Evolutionary conservation across 2,329 filamentous ascomycete genomes (phyloP), one percentile per base, ranked within the genome.

Genomic region (Fusarium siculi): DNA sequence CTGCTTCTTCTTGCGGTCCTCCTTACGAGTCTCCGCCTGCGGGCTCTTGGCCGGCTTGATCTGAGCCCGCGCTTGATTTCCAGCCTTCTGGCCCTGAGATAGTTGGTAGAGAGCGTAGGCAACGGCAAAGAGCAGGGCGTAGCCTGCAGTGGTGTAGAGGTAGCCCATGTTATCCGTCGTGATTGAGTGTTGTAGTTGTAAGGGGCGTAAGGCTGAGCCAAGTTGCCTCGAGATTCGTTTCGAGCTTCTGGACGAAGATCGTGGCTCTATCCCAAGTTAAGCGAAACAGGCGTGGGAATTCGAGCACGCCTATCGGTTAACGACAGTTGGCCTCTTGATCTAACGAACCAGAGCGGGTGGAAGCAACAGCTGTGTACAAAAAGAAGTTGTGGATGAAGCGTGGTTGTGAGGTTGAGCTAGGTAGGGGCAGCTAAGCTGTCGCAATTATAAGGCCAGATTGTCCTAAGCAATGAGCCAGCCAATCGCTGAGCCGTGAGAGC

Each of bases 1-100:
- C 77, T 87, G 85, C 74, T 85, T 85, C 80, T 85, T 85, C 74
- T 85, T 85, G 18, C 79, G 80, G 47, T 83, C 83, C 54, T 83
- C 82, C 64, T 85, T 85, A 52, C 81, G 81, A 30, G 78, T 75
- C 73, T 84, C 81, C 21, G 72, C 58, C 32, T 80, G 78, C 18
- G 76, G 37, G 50, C 64, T 57, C 75, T 82, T 82, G 63, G 73
- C 66, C 19, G 72, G 58, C 70, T 82, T 83, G 43, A 77, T 54
- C 47, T 78, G 70, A 11, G 75, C 70, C 34, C 69, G 68, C 40
- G 78, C 72, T 66, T 81, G 75, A 63, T 79, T 81, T 65, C 80
- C 80, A 60, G 75, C 74, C 70, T 80, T 79, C 64, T 79, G 76
- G 32, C 79, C 82, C 36, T 49, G 32, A n/a, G 82, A 81, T 19